Evolutionary conservation across 139 green algal genomes (phyloP), one percentile per base, ranked within the genome.

Genomic region (Micractinium sp.): DNA sequence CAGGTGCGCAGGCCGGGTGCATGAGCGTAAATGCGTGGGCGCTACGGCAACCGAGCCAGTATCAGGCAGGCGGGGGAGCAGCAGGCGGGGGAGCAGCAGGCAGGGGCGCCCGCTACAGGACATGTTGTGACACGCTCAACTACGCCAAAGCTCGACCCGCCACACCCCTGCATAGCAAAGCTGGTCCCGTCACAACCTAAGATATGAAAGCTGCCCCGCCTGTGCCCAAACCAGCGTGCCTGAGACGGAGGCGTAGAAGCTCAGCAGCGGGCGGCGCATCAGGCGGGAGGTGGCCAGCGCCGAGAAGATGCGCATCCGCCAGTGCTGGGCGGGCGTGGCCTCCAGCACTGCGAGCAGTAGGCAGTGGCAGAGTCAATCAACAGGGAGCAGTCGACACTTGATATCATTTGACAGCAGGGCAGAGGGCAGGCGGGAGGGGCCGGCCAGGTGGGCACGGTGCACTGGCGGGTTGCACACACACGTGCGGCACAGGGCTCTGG

Each of bases 191-290:
- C 12, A 31, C 35, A 56, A 14, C 35, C n/a, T n/a, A n/a, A 25
- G 74, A 13, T 78, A 14, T 15, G 23, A 79, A 27, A 27, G 2
- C 33, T 20, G n/a, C 73, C 20, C 2, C n/a, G 39, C n/a, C 14
- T 5, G 27, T 16, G 1, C 23, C 22, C 35, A 29, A 16, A 31
- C 12, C 33, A 9, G 20, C 56, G 19, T 56, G 76, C 81, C 81
- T 27, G 81, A 75, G n/a, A 47, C 56, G 2, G 60, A 22, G n/a
- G 81, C 66, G 60, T 95, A 97, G 90, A 96, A 96, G 36, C 81
- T 88, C 47, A 97, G 91, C 87, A 98, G 92, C 31, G 91, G 61
- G 1, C 90, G 85, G 0, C 91, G 81, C 81, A 86, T 82, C 75
- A 97, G 88, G 0, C 80, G 80, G 12, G 77, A 75, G 23, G 60